These are phyloP conservation scores for Aureobasidium musti DNA, from an alignment of 2,329 filamentous ascomycete species.

Conservation along the genomic window DNA sequence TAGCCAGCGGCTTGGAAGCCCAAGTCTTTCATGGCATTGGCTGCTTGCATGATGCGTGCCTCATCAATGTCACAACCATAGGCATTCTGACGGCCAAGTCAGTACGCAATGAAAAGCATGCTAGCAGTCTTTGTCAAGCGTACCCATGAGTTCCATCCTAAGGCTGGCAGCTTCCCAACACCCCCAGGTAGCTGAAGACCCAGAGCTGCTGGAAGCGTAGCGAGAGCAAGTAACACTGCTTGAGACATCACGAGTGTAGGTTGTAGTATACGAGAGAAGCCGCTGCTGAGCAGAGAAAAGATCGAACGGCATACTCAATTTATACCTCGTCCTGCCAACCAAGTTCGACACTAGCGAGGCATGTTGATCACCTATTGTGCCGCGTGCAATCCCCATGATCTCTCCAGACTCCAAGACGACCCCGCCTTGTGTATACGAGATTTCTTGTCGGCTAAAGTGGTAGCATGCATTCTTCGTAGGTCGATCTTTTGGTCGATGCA, in stretches of 20 bases:
- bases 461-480: not conserved
- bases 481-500: not conserved
- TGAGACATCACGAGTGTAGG: not conserved
- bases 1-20: constrained; percentile 54
- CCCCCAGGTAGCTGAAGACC: not conserved
- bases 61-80: constrained; percentile 53
- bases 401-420: not conserved
- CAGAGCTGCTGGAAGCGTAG: not conserved
- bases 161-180: not conserved
- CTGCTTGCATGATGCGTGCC: constrained; percentile 50
- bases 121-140: not conserved
- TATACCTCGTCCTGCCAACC: not conserved
- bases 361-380: not conserved
- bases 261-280: not conserved
- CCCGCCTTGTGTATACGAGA: not conserved
- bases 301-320: not conserved
- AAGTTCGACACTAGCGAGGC: not conserved
- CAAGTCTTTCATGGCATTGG: constrained; percentile 48
- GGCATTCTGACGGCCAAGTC: constrained; percentile 41
- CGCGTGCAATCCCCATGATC: not conserved
- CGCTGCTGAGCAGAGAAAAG: not conserved
- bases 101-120: not conserved
- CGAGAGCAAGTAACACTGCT: not conserved
- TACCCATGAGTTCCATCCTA: constrained; percentile 8
- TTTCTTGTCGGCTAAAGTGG: not conserved